Base-by-base conservation (phyloP, 768 basidiomycete genomes). In the Suillus fuscotomentosus region DNA sequence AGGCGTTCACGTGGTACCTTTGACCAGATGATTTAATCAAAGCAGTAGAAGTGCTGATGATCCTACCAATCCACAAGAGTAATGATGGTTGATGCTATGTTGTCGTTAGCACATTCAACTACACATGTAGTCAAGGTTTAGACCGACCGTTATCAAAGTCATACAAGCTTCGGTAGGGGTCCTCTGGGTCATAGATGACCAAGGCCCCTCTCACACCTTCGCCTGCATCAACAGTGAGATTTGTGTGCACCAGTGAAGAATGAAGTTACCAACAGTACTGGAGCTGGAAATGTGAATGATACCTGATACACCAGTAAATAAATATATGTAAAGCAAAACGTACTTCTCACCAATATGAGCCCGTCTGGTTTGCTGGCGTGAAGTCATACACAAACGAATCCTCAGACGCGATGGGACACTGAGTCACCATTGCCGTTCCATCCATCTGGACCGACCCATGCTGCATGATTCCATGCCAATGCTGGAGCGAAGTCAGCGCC, bases 381-480 rank as follows among this genome's bases (percentile, higher is more conserved):
- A 77, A 80, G 60, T 77, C 72, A 57, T 84, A 81, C 60, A 71
- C 43, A 67, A 75, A 79, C 1, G 77, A 75, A 22, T 76, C 39
- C 2, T 71, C 75, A 0, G 80, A 70, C 5, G 70, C 66, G 39
- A 79, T 81, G 7, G 79, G 80, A 61, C 79, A 81, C 67, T 80
- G 78, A 20, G 77, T 81, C 14, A 82, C 78, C 64, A 79, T 80
- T 1, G 76, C 72, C 22, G 71, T 63, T 10, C 83, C 83, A 62
- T 85, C 83, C 62, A 80, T 79, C 55, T 75, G 77, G 3, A 76
- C 78, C 5, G 75, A 73, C 2, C 70, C 67, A 22, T 73, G 57
- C 63, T 83, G 82, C 61, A 78, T 78, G 20, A 83, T 57, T 1
- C 82, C 82, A 63, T 83, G 82, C 82, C 82, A 83, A 63, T 20